Percentiles rank a stretch among this genome's conserved stretches.
These are phyloP conservation scores for Nitzschia sp. DNA, from an alignment of 108 stramenopile genomes.

Conservation along the genomic window DNA sequence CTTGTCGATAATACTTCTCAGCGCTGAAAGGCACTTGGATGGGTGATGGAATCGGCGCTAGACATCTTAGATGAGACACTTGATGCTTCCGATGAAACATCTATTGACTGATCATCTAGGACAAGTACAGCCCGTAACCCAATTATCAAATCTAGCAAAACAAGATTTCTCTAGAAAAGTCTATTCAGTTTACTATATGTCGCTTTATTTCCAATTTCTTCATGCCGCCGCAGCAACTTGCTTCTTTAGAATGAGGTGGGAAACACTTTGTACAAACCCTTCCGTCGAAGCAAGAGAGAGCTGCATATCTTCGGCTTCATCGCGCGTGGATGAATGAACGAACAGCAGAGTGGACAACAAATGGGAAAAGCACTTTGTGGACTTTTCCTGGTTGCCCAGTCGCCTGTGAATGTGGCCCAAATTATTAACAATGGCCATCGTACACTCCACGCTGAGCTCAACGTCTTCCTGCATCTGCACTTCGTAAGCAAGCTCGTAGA, in stretches of 20 bases:
- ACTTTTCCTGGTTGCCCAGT: slow-evolving; percentile 24
- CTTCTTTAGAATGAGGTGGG: slow-evolving; percentile 6
- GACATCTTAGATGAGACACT: no score
- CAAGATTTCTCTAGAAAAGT: no score
- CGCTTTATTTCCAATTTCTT: no score
- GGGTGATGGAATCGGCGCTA: no score
- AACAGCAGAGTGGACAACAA: slow-evolving; percentile 35
- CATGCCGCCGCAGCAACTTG: slow-evolving; percentile 14
- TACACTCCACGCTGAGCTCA: slow-evolving; percentile 8
- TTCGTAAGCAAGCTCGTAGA: slow-evolving; percentile 34
- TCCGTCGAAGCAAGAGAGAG: neutral
- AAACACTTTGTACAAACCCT: slow-evolving; percentile 13
- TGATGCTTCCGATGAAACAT: no score
- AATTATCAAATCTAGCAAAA: no score
- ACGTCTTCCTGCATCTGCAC: slow-evolving; percentile 24
- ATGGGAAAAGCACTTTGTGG: slow-evolving; percentile 25
- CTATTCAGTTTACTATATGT: no score
- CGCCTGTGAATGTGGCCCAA: slow-evolving; percentile 32
- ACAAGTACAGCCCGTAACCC: no score
- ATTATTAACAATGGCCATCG: slow-evolving; percentile 46
- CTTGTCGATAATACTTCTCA: no score
- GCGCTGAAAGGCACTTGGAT: no score
- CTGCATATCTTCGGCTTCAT: neutral
- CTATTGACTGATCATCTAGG: no score
- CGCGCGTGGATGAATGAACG: neutral